These are phyloP conservation scores for Pythium insidiosum DNA, from an alignment of 352 stramenopile species.

Conservation along the genomic window DNA sequence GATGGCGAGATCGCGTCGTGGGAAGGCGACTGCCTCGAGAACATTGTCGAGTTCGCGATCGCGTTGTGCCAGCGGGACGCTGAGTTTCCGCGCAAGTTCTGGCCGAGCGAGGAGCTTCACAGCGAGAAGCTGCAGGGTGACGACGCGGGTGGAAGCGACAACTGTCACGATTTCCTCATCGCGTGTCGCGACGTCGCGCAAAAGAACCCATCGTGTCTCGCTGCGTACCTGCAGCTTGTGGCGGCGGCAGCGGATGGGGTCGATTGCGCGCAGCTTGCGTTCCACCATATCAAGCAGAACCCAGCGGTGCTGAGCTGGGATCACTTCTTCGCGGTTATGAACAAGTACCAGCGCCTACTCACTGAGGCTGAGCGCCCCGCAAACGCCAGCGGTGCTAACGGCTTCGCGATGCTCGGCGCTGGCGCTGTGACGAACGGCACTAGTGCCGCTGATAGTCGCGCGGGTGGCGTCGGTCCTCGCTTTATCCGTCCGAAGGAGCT, in stretches of 20 bases:
- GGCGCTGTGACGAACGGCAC: conserved; percentile 12
- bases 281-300: conserved; percentile 85
- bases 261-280: conserved; percentile 67
- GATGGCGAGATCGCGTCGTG: conserved; percentile 42
- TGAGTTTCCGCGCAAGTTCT: conserved; percentile 57
- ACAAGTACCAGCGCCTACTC: conserved; percentile 76
- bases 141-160: conserved; percentile 18
- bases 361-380: conserved; percentile 57
- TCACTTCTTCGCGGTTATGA: conserved; percentile 79
- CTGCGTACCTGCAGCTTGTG: conserved; percentile 71
- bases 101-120: conserved; percentile 30
- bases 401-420: conserved; percentile 19
- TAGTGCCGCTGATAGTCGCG: conserved; percentile 1
- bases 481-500: conserved; percentile 81
- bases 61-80: conserved; percentile 47
- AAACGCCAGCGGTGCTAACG: background rate
- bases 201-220: conserved; percentile 67
- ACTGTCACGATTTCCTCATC: conserved; percentile 54
- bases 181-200: conserved; percentile 62
- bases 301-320: conserved; percentile 72
- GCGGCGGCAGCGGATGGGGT: conserved; percentile 52
- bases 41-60: conserved; percentile 69
- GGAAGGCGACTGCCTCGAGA: conserved; percentile 70
- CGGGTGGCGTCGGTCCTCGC: conserved; percentile 28
- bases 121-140: conserved; percentile 1